A percentile compares a stretch with the other conserved stretches of the same genome.
phyloP scores from a whole-genome alignment of 345 rosid genomes.

The Aquilaria malaccensis region DNA sequence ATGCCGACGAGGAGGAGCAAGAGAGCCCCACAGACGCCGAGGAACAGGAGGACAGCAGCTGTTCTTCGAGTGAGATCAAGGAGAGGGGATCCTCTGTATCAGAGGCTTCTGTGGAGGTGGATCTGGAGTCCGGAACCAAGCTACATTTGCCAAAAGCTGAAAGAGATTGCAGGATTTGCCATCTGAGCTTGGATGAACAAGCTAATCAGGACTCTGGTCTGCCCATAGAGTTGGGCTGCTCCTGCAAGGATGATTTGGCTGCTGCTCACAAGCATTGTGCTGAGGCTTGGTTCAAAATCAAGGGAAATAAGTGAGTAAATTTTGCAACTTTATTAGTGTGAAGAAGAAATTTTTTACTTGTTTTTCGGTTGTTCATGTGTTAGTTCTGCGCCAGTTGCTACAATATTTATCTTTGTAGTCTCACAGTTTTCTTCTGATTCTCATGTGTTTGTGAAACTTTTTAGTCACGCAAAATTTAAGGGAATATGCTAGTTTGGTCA shows the following conservation, averaged over 20 bases:
- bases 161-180: conserved; percentile 77
- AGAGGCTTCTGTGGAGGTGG: conserved; percentile 43
- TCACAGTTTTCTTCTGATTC: too few species aligned
- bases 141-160: conserved; percentile 33
- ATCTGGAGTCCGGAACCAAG: conserved; percentile 35
- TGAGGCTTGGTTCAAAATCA: conserved; percentile 77
- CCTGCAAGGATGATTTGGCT: conserved; percentile 76
- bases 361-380: background rate
- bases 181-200: conserved; percentile 46
- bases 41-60: conserved; percentile 5
- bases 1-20: background rate
- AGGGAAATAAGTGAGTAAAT: conserved; percentile 58
- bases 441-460: too few species aligned
- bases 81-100: conserved; percentile 50
- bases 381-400: background rate
- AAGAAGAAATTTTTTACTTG: background rate
- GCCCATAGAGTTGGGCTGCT: conserved; percentile 66
- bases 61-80: conserved; percentile 24
- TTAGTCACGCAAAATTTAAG: too few species aligned
- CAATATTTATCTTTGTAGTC: background rate
- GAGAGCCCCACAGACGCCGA: conserved; percentile 14
- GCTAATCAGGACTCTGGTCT: conserved; percentile 47
- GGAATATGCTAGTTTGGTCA: too few species aligned
- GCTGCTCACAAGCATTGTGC: conserved; percentile 79
- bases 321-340: too few species aligned